These are phyloP conservation scores for Trifolium subterraneum DNA, from an alignment of 306 rosid species.

Conservation along the genomic window DNA sequence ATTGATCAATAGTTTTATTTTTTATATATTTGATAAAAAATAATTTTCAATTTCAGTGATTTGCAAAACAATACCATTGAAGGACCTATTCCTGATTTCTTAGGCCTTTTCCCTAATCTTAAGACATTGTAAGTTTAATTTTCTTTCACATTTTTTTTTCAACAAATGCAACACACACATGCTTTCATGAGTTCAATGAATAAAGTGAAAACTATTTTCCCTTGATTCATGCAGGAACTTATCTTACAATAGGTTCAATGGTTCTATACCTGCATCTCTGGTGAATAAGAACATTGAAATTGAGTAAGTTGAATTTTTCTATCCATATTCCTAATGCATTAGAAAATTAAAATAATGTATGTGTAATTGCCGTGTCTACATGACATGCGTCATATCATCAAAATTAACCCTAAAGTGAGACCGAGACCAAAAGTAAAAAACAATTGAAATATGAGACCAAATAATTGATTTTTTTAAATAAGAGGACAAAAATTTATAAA, in stretches of 20 bases:
- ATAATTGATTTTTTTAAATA: too few relatives aligned
- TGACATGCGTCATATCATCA: too few relatives aligned
- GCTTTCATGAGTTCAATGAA: slow-evolving; percentile 1
- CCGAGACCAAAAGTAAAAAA: too few relatives aligned
- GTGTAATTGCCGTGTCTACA: too few relatives aligned
- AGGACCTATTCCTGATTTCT: slow-evolving; percentile 54
- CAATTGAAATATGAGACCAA: too few relatives aligned
- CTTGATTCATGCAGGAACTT: slow-evolving; percentile 37
- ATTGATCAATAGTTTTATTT: not conserved
- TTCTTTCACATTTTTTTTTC: not conserved
- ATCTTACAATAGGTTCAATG: slow-evolving; percentile 48
- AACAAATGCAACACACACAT: slow-evolving; percentile 8
- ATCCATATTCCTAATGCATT: not conserved
- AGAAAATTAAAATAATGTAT: too few relatives aligned
- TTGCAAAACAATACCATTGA: slow-evolving; percentile 48
- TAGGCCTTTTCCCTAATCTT: slow-evolving; percentile 53
- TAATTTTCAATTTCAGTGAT: slow-evolving; percentile 43
- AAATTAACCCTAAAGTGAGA: too few relatives aligned
- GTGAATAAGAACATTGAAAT: slow-evolving; percentile 39
- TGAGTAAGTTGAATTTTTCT: slow-evolving; percentile 38
- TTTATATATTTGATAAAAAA: not conserved
- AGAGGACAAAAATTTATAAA: too few relatives aligned
- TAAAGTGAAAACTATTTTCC: not conserved
- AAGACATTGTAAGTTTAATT: slow-evolving; percentile 44
- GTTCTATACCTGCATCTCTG: slow-evolving; percentile 41